Evolutionary conservation across 2,329 filamentous ascomycete genomes (phyloP).

Genomic region (Juglanconis sp.): DNA sequence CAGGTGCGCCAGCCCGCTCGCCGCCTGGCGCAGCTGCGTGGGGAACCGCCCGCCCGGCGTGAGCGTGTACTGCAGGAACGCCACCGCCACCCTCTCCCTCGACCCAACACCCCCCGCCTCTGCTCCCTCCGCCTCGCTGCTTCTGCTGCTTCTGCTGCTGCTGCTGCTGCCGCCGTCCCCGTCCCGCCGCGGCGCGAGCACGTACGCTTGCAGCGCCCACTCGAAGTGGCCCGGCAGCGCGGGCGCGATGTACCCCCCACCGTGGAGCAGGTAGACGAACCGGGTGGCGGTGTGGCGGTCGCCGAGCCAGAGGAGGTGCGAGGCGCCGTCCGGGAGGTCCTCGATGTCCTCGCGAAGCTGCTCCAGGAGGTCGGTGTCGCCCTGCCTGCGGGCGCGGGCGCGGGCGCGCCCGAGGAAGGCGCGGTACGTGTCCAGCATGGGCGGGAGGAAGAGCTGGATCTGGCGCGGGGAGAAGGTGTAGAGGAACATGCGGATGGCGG

Average conservation of each 20-base stretch:
- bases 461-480: constrained; percentile 10
- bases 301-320: constrained; percentile 14
- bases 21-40: constrained; percentile 30
- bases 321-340: constrained; percentile 5
- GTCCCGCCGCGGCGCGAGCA: background rate
- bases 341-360: constrained; percentile 12
- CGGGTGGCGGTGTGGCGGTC: constrained; percentile 6
- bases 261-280: constrained; percentile 15
- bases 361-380: constrained; percentile 6
- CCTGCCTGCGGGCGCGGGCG: background rate
- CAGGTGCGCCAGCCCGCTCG: constrained; percentile 29
- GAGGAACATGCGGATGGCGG: constrained; percentile 11
- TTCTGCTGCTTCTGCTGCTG: background rate
- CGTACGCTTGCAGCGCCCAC: constrained; percentile 15
- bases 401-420: background rate
- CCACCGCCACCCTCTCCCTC: constrained; percentile 27
- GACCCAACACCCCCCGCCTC: background rate
- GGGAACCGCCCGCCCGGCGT: constrained; percentile 29
- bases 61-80: constrained; percentile 34
- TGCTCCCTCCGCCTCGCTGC: background rate
- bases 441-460: constrained; percentile 9
- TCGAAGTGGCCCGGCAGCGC: constrained; percentile 13
- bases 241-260: constrained; percentile 13
- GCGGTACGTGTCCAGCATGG: constrained; percentile 4
- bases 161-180: background rate